Percentiles rank a stretch among this genome's conserved stretches.
These are phyloP conservation scores for Lentinula edodes DNA, from an alignment of 768 basidiomycete genomes.

Conservation along the genomic window DNA sequence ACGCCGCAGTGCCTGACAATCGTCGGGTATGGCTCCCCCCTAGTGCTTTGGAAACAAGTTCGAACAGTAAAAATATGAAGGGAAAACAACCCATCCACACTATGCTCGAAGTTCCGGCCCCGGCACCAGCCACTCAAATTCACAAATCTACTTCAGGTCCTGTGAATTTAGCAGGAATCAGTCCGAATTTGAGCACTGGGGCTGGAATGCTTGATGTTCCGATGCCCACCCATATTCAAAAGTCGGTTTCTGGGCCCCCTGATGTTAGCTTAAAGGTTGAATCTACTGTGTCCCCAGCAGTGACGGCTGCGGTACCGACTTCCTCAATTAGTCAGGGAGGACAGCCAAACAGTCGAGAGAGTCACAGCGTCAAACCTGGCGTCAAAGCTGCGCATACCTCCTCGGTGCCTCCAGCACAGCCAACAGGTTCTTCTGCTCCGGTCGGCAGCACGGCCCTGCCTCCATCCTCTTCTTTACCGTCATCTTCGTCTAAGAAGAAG, in stretches of 20 bases:
- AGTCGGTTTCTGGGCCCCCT: not conserved
- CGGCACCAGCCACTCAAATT: not conserved
- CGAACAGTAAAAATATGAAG: not conserved
- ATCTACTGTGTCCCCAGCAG: not conserved
- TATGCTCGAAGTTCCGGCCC: not conserved
- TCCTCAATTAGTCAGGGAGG: not conserved
- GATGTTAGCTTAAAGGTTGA: not conserved
- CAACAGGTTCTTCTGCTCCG: not conserved
- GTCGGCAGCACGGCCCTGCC: too few species aligned
- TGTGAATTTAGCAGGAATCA: not conserved
- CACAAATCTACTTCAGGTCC: not conserved
- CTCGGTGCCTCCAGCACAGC: not conserved
- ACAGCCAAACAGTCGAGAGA: not conserved
- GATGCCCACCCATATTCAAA: not conserved
- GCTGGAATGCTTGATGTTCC: not conserved
- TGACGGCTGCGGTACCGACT: not conserved
- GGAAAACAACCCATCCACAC: not conserved
- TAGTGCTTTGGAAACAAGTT: not conserved
- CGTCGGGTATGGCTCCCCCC: constrained; percentile 6
- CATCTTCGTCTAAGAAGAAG: constrained; percentile 4
- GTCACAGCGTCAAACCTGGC: not conserved
- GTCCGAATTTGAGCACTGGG: not conserved
- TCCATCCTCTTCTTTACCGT: not conserved
- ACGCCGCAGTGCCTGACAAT: not conserved
- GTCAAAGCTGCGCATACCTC: not conserved